phyloP scores from a whole-genome alignment of 2,329 filamentous ascomycete genomes.

The Torrubiella hemipterigena region DNA sequence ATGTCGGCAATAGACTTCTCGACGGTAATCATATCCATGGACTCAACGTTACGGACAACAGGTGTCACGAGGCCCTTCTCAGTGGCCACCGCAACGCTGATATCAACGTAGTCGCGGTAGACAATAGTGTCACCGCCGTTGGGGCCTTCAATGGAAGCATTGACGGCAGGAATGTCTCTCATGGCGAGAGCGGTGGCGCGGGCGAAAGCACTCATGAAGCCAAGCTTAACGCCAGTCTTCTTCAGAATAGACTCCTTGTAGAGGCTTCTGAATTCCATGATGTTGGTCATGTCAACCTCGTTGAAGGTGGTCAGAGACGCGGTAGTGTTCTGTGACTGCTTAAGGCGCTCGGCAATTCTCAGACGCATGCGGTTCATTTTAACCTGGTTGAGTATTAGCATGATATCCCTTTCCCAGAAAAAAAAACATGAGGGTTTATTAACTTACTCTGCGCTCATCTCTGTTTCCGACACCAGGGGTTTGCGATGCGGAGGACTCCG shows the following conservation, averaged over 20 bases:
- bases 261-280: slow-evolving; percentile 93
- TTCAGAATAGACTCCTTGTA: slow-evolving; percentile 97
- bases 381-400: slow-evolving; percentile 42
- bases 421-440: neutral
- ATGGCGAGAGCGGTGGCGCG: slow-evolving; percentile 83
- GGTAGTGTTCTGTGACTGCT: slow-evolving; percentile 98
- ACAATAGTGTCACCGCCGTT: slow-evolving; percentile 95
- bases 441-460: slow-evolving; percentile 74
- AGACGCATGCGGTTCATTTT: slow-evolving; percentile 99
- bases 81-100: slow-evolving; percentile 92
- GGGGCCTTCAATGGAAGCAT: slow-evolving; percentile 92
- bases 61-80: slow-evolving; percentile 96
- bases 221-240: slow-evolving; percentile 92
- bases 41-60: slow-evolving; percentile 87
- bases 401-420: too few species aligned
- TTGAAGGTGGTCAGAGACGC: slow-evolving; percentile 97
- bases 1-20: slow-evolving; percentile 87
- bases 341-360: slow-evolving; percentile 90
- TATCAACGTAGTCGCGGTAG: slow-evolving; percentile 95
- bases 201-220: slow-evolving; percentile 99
- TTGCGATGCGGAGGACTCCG: slow-evolving; percentile 15
- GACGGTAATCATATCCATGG: slow-evolving; percentile 76
- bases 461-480: slow-evolving; percentile 51
- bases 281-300: slow-evolving; percentile 95
- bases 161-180: slow-evolving; percentile 88